Evolutionary conservation across 2,329 filamentous ascomycete genomes (phyloP).

Genomic region (Trichoderma afroharzianum): DNA sequence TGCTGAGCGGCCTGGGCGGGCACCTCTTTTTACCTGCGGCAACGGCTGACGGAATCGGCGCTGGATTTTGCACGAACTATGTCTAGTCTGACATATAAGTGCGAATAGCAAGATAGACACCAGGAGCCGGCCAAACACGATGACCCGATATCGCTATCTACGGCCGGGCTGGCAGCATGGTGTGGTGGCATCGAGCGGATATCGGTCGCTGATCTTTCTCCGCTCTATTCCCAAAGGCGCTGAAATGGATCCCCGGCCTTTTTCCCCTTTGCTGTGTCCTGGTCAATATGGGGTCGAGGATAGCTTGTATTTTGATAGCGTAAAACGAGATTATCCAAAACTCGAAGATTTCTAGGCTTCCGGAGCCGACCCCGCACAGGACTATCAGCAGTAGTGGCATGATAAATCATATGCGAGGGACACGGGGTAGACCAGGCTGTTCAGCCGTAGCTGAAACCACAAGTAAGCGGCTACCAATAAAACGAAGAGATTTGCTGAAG

Average conservation of each 20-base stretch:
- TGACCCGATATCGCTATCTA: conserved; percentile 12
- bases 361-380: background rate
- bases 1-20: background rate
- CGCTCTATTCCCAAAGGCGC: conserved; percentile 6
- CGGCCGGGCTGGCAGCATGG: conserved; percentile 2
- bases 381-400: background rate
- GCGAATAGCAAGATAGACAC: background rate
- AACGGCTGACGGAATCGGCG: background rate
- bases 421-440: background rate
- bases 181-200: conserved; percentile 6
- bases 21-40: background rate
- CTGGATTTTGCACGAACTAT: background rate
- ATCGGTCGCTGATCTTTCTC: conserved; percentile 10
- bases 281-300: background rate
- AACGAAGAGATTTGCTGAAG: background rate
- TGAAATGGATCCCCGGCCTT: background rate
- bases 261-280: background rate
- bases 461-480: background rate
- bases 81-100: no score
- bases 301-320: background rate
- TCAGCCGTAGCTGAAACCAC: conserved; percentile 5
- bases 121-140: background rate
- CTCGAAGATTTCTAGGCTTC: background rate
- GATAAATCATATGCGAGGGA: conserved; percentile 5
- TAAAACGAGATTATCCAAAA: background rate